These are phyloP conservation scores for Pseudogymnoascus sp. DNA, from an alignment of 2,329 filamentous ascomycete species.

Conservation along the genomic window DNA sequence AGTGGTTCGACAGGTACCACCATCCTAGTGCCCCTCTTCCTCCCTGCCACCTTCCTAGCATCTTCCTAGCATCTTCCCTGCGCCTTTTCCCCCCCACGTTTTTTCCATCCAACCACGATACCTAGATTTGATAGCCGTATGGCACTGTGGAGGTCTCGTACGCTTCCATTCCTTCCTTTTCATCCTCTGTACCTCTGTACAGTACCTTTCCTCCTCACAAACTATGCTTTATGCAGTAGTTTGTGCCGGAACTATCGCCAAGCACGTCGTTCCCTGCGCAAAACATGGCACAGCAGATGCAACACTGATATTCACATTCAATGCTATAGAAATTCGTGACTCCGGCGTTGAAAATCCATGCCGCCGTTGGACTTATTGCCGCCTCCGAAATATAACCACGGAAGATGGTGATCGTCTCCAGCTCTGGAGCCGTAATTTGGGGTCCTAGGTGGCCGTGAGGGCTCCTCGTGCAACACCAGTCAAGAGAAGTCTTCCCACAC, in stretches of 20 bases:
- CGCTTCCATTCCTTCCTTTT: neutral
- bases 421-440: neutral
- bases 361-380: neutral
- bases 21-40: neutral
- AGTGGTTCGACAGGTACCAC: neutral
- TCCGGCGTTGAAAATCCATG: neutral
- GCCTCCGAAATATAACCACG: neutral
- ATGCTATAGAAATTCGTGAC: neutral
- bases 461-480: neutral
- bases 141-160: neutral
- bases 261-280: neutral
- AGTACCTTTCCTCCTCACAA: neutral
- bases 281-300: neutral
- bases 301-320: neutral
- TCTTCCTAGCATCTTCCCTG: neutral
- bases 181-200: neutral
- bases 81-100: neutral
- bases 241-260: neutral
- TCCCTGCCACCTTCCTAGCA: neutral
- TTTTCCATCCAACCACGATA: constrained; percentile 3
- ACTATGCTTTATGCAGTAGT: neutral
- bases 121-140: neutral
- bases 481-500: neutral
- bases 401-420: neutral
- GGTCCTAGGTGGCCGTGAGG: neutral